Evolutionary conservation across 1,284 basidiomycete species (phyloP).

Genomic region (Moesziomyces sp.): DNA sequence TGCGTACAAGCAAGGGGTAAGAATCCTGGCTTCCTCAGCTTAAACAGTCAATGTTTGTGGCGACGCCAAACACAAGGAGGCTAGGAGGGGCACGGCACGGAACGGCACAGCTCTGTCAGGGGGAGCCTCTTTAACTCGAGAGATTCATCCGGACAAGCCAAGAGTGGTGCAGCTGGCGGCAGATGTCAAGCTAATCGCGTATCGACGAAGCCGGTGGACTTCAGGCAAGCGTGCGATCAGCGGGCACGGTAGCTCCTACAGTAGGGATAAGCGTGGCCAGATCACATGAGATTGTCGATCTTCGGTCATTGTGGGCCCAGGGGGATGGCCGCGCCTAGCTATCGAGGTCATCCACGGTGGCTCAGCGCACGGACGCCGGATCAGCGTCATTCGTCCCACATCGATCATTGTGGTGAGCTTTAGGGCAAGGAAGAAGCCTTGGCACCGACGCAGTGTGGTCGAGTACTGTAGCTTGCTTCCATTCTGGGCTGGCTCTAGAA

Average conservation of each 20-base stretch:
- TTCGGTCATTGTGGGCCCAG: neutral
- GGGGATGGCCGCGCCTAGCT: no score
- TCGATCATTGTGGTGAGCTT: neutral
- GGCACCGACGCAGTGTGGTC: neutral
- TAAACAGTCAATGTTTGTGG: conserved; percentile 19
- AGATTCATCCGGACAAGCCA: neutral
- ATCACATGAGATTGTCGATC: neutral
- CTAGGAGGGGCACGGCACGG: neutral
- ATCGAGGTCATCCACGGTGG: no score
- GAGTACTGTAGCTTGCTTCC: no score
- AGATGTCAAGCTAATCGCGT: no score
- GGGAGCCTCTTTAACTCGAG: neutral
- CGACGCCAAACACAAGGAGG: conserved; percentile 7
- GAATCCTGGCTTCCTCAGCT: conserved; percentile 3
- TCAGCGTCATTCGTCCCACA: no score
- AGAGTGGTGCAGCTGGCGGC: no score
- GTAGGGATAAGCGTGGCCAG: neutral
- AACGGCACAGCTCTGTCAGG: conserved; percentile 1
- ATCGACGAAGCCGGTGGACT: neutral
- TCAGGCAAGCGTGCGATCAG: no score
- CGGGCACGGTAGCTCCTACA: no score
- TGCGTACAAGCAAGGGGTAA: conserved; percentile 17
- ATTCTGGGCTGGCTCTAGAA: no score
- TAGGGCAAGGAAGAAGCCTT: neutral
- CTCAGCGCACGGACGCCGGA: neutral